Conservation (phyloP, 2,329 filamentous ascomycete genomes). For the Penicillium brevicompactum region DNA sequence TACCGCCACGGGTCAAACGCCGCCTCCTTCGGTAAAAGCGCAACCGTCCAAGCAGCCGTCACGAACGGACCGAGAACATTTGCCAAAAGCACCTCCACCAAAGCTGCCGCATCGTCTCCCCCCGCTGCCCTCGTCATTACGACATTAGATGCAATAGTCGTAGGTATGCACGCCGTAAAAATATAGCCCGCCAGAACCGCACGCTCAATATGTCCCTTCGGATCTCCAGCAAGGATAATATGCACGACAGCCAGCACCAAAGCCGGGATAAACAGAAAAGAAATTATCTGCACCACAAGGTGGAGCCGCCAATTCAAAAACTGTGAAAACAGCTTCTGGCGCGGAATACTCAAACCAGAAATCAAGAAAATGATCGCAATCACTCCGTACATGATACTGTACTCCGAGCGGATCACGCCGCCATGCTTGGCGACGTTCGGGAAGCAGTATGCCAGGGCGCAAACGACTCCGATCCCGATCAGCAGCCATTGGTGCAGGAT, state of each 20-base stretch:
- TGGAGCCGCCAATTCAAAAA: slow-evolving; percentile 69
- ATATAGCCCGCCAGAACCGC: slow-evolving; percentile 69
- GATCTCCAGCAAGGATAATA: slow-evolving; percentile 50
- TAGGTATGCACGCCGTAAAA: slow-evolving; percentile 68
- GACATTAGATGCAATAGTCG: slow-evolving; percentile 72
- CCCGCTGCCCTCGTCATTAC: slow-evolving; percentile 72
- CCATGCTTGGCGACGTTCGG: slow-evolving; percentile 53
- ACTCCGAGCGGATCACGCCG: slow-evolving; percentile 42
- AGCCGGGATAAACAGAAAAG: slow-evolving; percentile 67
- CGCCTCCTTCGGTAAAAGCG: slow-evolving; percentile 50
- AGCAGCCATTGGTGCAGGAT: slow-evolving; percentile 65
- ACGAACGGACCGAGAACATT: slow-evolving; percentile 71
- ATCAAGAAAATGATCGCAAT: slow-evolving; percentile 72
- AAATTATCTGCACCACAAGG: slow-evolving; percentile 66
- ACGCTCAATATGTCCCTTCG: slow-evolving; percentile 57
- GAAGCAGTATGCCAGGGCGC: slow-evolving; percentile 57
- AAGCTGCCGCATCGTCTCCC: slow-evolving; percentile 66
- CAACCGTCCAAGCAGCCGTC: slow-evolving; percentile 63
- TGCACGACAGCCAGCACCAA: slow-evolving; percentile 61
- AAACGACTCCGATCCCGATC: slow-evolving; percentile 59
- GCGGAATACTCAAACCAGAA: slow-evolving; percentile 69
- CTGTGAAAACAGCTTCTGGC: slow-evolving; percentile 62
- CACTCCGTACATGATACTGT: slow-evolving; percentile 65
- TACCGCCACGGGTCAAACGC: slow-evolving; percentile 45
- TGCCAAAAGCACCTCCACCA: slow-evolving; percentile 70